Evolutionary conservation across 768 basidiomycete species (phyloP).

Genomic region (Megacollybia marginata): DNA sequence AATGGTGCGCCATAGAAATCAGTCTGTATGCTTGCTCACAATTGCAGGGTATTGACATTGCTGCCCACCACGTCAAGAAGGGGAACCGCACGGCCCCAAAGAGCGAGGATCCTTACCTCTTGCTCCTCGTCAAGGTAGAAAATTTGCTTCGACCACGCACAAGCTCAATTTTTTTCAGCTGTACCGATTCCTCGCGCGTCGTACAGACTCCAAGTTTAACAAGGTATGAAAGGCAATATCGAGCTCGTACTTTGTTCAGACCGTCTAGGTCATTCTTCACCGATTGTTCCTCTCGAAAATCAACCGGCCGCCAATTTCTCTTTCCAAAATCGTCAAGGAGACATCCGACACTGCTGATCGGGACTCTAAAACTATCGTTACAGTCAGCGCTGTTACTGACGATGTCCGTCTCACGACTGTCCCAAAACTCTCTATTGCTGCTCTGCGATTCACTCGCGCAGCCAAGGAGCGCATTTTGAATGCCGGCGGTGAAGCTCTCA

Average conservation of each 20-base stretch:
- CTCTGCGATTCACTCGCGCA: slow-evolving; percentile 87
- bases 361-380: slow-evolving; percentile 78
- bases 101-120: slow-evolving; percentile 98
- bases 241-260: slow-evolving; percentile 9
- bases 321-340: slow-evolving; percentile 87
- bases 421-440: slow-evolving; percentile 90
- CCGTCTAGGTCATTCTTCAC: slow-evolving; percentile 76
- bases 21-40: background rate
- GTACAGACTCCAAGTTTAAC: slow-evolving; percentile 96
- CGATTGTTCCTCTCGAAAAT: slow-evolving; percentile 94
- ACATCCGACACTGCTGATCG: slow-evolving; percentile 58
- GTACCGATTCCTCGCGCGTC: slow-evolving; percentile 97
- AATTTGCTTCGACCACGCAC: slow-evolving; percentile 3
- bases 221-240: slow-evolving; percentile 41
- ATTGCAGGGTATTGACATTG: slow-evolving; percentile 88
- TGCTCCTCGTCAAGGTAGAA: slow-evolving; percentile 91
- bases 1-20: background rate
- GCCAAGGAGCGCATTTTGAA: slow-evolving; percentile 94
- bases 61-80: slow-evolving; percentile 98
- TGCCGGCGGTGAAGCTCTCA: slow-evolving; percentile 91
- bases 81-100: slow-evolving; percentile 89
- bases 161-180: slow-evolving; percentile 44
- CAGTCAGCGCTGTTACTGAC: slow-evolving; percentile 91
- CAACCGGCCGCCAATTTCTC: slow-evolving; percentile 95
- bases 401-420: slow-evolving; percentile 81